Conservation (phyloP, 371 early-diverging fungal species). For the Sporodiniella umbellata region DNA sequence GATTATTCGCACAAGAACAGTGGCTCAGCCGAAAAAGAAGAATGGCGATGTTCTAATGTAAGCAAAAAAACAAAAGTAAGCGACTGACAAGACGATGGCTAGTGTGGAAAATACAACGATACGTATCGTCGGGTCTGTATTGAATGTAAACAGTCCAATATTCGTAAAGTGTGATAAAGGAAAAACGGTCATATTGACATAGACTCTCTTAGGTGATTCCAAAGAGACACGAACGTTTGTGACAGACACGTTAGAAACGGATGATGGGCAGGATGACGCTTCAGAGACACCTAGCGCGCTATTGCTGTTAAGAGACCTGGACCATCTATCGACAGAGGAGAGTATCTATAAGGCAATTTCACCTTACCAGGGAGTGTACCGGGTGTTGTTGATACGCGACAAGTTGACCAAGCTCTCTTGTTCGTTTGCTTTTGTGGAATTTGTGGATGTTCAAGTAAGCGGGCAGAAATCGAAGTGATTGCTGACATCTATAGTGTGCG, state of each 20-base stretch:
- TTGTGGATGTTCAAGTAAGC: constrained; percentile 30
- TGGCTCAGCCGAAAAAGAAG: constrained; percentile 35
- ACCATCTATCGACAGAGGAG: constrained; percentile 55
- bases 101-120: constrained; percentile 41
- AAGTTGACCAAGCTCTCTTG: constrained; percentile 52
- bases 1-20: constrained; percentile 51
- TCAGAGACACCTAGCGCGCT: constrained; percentile 33
- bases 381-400: constrained; percentile 48
- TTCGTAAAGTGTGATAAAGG: constrained; percentile 13
- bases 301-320: constrained; percentile 49
- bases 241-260: constrained; percentile 35
- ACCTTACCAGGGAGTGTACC: constrained; percentile 25
- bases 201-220: background rate
- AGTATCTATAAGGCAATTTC: constrained; percentile 30
- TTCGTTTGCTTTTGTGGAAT: constrained; percentile 60
- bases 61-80: too few species aligned
- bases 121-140: constrained; percentile 33
- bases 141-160: constrained; percentile 34
- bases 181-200: background rate
- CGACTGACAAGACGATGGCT: too few species aligned
- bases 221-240: constrained; percentile 31
- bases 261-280: constrained; percentile 53
- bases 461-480: too few species aligned
- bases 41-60: constrained; percentile 58
- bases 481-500: constrained; percentile 32